Conservation (phyloP, 257 asterid genomes). For the Verbascum thapsus region DNA sequence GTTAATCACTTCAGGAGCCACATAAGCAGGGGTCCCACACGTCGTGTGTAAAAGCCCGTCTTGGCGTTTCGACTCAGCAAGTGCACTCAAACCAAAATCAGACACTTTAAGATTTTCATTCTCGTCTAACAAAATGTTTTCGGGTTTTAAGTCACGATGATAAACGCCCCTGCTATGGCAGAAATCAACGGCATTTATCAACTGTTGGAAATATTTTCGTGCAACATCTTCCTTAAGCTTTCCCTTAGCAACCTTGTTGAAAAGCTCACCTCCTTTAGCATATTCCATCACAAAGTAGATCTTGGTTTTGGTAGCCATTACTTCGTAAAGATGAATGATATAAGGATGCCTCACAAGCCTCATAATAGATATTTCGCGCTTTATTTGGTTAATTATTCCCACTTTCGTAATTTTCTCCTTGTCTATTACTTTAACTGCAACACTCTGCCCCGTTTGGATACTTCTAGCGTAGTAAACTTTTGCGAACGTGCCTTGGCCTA, state of each 20-base stretch:
- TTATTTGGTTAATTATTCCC: constrained; percentile 72
- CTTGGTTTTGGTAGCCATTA: constrained; percentile 90
- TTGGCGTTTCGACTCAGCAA: constrained; percentile 68
- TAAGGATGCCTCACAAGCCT: constrained; percentile 73
- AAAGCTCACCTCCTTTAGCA: constrained; percentile 90
- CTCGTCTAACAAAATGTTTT: constrained; percentile 79
- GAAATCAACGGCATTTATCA: constrained; percentile 79
- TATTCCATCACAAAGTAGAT: constrained; percentile 79
- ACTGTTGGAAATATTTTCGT: constrained; percentile 68
- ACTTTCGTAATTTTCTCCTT: constrained; percentile 67
- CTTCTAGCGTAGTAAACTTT: constrained; percentile 77
- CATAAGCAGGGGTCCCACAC: constrained; percentile 96
- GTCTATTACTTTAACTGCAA: constrained; percentile 82
- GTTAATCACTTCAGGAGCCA: constrained; percentile 83
- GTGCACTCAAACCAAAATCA: constrained; percentile 88
- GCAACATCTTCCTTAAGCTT: constrained; percentile 67
- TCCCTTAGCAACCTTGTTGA: constrained; percentile 75
- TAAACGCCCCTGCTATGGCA: constrained; percentile 89
- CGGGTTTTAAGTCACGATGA: constrained; percentile 87
- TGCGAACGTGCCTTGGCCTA: constrained; percentile 91
- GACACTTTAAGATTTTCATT: constrained; percentile 73
- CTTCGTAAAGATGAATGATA: constrained; percentile 73
- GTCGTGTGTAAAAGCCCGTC: constrained; percentile 90
- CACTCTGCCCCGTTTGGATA: constrained; percentile 64
- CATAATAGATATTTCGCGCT: constrained; percentile 81